Evolutionary conservation across 257 asterid species (phyloP).

Genomic region (Petunia secreta): DNA sequence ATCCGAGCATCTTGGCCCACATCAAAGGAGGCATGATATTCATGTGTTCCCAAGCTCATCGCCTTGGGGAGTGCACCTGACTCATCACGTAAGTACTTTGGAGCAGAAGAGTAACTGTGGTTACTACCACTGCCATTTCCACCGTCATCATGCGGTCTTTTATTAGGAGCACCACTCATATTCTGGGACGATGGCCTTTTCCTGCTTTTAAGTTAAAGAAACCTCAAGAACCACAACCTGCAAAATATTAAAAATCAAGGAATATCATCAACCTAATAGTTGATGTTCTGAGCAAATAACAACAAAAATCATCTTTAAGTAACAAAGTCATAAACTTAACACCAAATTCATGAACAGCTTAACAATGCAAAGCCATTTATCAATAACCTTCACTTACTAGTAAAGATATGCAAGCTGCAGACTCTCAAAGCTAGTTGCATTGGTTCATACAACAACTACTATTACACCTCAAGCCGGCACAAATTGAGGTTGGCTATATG

Average conservation of each 20-base stretch:
- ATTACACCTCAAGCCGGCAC: too few relatives aligned
- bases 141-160: slow-evolving; percentile 76
- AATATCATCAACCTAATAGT: slow-evolving; percentile 1
- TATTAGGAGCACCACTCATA: slow-evolving; percentile 79
- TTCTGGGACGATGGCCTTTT: slow-evolving; percentile 21
- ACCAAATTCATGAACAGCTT: slow-evolving; percentile 8
- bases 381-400: not conserved
- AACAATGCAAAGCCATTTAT: slow-evolving; percentile 11
- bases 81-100: slow-evolving; percentile 72
- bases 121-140: slow-evolving; percentile 54
- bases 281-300: slow-evolving; percentile 20
- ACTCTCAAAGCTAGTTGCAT: not conserved
- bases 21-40: slow-evolving; percentile 68
- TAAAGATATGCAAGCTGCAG: not conserved
- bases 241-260: slow-evolving; percentile 2
- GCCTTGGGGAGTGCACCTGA: slow-evolving; percentile 61
- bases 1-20: slow-evolving; percentile 65
- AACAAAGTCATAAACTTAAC: slow-evolving; percentile 1
- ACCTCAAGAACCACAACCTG: slow-evolving; percentile 3
- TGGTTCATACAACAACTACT: not conserved
- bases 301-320: slow-evolving; percentile 1
- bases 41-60: slow-evolving; percentile 49
- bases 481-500: too few relatives aligned
- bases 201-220: slow-evolving; percentile 15
- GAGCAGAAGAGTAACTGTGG: slow-evolving; percentile 59